Conservation (phyloP, 495 filamentous ascomycete species). For the Penicillium crystallinum region DNA sequence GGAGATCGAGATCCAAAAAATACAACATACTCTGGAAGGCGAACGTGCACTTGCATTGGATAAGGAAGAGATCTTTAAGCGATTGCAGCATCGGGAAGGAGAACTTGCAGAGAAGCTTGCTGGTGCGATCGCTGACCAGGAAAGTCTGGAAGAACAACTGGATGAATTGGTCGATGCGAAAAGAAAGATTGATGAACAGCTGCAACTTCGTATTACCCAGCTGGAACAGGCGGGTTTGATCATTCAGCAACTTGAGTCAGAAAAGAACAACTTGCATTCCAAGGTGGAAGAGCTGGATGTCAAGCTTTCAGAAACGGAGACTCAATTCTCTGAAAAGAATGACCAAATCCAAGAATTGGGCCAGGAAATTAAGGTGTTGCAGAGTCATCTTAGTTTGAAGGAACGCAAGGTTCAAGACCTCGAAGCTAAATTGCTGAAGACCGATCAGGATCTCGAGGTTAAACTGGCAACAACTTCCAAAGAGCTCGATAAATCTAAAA, state of each 20-base stretch:
- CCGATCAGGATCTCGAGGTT: conserved; percentile 84
- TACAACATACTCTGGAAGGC: conserved; percentile 90
- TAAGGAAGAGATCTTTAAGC: conserved; percentile 97
- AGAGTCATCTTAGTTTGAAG: conserved; percentile 84
- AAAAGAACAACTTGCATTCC: conserved; percentile 70
- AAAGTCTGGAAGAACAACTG: conserved; percentile 85
- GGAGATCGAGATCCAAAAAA: conserved; percentile 77
- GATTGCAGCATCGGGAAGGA: conserved; percentile 81
- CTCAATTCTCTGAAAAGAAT: conserved; percentile 61
- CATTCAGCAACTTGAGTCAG: conserved; percentile 75
- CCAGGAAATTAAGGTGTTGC: conserved; percentile 83
- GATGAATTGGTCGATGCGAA: conserved; percentile 86
- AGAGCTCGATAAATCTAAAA: conserved; percentile 66
- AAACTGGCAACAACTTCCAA: conserved; percentile 80
- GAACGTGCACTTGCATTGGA: conserved; percentile 91
- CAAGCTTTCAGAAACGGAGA: conserved; percentile 61
- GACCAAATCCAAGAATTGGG: conserved; percentile 66
- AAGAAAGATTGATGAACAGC: conserved; percentile 80
- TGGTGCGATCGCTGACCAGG: conserved; percentile 92
- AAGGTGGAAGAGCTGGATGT: conserved; percentile 61
- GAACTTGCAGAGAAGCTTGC: conserved; percentile 89
- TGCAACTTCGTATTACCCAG: conserved; percentile 70
- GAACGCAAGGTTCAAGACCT: conserved; percentile 87
- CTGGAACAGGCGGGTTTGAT: conserved; percentile 88
- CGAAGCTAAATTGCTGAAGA: conserved; percentile 75